These are phyloP conservation scores for Pontederia paniculata DNA, from an alignment of 176 grass and related monocot species.

Conservation along the genomic window DNA sequence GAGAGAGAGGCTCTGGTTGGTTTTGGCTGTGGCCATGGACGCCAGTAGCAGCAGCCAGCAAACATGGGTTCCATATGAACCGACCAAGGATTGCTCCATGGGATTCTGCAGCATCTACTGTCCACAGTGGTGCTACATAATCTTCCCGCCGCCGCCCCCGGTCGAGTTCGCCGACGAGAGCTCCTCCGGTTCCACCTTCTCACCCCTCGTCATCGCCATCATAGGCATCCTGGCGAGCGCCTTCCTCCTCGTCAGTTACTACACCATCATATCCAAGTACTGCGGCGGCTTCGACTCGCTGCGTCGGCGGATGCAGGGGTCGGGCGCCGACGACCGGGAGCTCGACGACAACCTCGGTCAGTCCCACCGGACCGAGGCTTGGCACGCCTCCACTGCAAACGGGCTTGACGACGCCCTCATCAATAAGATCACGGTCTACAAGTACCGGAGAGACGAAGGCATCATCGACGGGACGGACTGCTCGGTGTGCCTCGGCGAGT, in stretches of 20 bases:
- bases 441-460: neutral
- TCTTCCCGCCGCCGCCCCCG: constrained; percentile 1
- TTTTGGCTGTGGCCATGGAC: too few relatives aligned
- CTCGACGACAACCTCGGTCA: constrained; percentile 1
- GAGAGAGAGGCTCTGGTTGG: too few relatives aligned
- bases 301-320: neutral
- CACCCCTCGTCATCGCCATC: constrained; percentile 2
- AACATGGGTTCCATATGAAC: neutral
- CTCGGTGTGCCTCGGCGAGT: constrained; percentile 54
- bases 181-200: neutral
- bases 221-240: neutral
- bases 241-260: constrained; percentile 11
- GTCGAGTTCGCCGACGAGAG: neutral
- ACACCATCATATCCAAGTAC: constrained; percentile 10
- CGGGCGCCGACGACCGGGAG: neutral
- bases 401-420: neutral
- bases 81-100: constrained; percentile 2
- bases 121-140: neutral
- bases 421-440: neutral
- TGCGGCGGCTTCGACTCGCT: neutral
- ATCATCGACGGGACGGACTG: neutral
- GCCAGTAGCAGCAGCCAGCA: neutral
- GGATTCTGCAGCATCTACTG: constrained; percentile 9
- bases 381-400: neutral
- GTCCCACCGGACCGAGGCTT: neutral